Percentiles rank a stretch among this genome's conserved stretches.
Evolutionary conservation across 495 filamentous ascomycete species (phyloP).

Genomic region (Neurospora sp.): DNA sequence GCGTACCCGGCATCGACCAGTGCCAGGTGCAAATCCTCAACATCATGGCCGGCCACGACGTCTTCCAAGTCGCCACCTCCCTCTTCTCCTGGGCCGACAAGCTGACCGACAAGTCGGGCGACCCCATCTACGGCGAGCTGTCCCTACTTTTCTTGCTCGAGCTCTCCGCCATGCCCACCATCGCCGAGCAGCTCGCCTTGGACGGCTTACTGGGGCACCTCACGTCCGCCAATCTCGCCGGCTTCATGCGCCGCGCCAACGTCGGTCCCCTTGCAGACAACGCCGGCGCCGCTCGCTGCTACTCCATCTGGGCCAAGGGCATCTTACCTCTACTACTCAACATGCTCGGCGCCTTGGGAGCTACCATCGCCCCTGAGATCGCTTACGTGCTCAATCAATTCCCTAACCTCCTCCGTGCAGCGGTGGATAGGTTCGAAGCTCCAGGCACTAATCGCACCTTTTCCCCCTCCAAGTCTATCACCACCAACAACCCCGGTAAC

Average conservation of each 20-base stretch:
- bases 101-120: constrained; percentile 51
- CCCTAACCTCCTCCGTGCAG: constrained; percentile 56
- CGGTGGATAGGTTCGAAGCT: constrained; percentile 49
- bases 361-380: constrained; percentile 70
- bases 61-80: constrained; percentile 69
- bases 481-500: neutral
- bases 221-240: constrained; percentile 62
- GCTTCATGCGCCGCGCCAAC: constrained; percentile 55
- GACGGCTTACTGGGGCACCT: constrained; percentile 72
- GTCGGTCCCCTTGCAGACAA: constrained; percentile 56
- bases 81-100: constrained; percentile 93
- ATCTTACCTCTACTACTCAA: constrained; percentile 87
- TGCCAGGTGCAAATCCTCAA: constrained; percentile 55
- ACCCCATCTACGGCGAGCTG: constrained; percentile 91
- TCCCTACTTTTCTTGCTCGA: constrained; percentile 80
- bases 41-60: constrained; percentile 54
- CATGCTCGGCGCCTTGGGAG: constrained; percentile 69
- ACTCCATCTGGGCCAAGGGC: constrained; percentile 80
- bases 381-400: constrained; percentile 80
- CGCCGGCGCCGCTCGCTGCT: constrained; percentile 48
- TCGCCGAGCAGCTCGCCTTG: constrained; percentile 83
- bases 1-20: constrained; percentile 54
- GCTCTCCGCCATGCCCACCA: constrained; percentile 65
- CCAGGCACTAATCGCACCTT: constrained; percentile 36
- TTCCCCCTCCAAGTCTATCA: neutral